Conservation (phyloP, 2,329 filamentous ascomycete species). For the Balansia obtecta region DNA sequence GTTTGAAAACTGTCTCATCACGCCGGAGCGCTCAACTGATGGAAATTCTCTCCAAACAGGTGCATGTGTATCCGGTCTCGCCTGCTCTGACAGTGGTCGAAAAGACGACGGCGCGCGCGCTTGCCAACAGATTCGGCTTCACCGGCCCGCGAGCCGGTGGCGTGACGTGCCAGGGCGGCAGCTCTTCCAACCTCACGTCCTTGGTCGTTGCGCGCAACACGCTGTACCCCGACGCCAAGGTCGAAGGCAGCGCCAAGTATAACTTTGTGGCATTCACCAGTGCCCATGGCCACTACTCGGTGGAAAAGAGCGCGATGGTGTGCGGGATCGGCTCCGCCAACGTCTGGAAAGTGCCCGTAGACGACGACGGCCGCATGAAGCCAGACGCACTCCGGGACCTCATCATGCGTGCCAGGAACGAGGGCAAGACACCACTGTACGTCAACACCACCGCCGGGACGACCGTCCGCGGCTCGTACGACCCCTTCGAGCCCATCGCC, state of each 20-base stretch:
- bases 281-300: conserved; percentile 82
- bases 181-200: conserved; percentile 71
- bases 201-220: conserved; percentile 81
- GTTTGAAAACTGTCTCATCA: not conserved
- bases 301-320: conserved; percentile 90
- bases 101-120: conserved; percentile 60
- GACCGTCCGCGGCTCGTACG: conserved; percentile 82
- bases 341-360: conserved; percentile 65
- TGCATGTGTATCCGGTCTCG: conserved; percentile 89
- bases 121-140: conserved; percentile 71
- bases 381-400: conserved; percentile 50
- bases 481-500: conserved; percentile 61
- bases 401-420: conserved; percentile 46
- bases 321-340: conserved; percentile 67
- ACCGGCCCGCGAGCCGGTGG: conserved; percentile 57
- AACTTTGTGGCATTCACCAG: conserved; percentile 80
- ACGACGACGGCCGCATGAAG: conserved; percentile 59
- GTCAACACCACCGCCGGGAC: conserved; percentile 94
- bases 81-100: conserved; percentile 81
- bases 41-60: conserved; percentile 26
- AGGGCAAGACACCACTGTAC: conserved; percentile 77
- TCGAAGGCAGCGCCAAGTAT: conserved; percentile 49
- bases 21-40: not conserved
- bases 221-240: conserved; percentile 68
- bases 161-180: conserved; percentile 70